A percentile compares a stretch with the other conserved stretches of the same genome.
phyloP scores from a whole-genome alignment of 371 early-diverging fungal genomes.

The Rhizopus delemar region DNA sequence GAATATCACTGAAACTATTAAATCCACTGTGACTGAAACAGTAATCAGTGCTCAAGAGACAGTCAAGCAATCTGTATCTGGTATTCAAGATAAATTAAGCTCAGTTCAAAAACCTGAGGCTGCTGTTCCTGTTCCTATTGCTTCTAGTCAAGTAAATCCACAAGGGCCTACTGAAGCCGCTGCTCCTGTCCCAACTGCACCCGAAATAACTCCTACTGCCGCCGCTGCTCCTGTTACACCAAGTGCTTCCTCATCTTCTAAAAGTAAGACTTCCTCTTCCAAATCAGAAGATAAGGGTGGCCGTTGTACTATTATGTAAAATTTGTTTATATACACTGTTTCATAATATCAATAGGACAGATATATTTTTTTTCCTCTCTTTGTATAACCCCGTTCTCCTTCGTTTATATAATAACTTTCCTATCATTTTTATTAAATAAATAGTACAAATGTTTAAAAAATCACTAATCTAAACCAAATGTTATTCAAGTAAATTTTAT shows the following conservation, averaged over 20 bases:
- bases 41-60: neutral
- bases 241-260: constrained; percentile 4
- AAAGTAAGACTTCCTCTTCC: constrained; percentile 11
- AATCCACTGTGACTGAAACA: neutral
- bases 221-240: constrained; percentile 11
- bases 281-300: constrained; percentile 19
- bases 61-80: constrained; percentile 3
- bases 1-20: neutral
- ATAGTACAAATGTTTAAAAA: too few relatives aligned
- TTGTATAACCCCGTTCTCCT: too few relatives aligned
- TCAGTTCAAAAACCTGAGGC: constrained; percentile 27
- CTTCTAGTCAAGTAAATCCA: constrained; percentile 14
- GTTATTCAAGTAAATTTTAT: too few relatives aligned
- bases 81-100: constrained; percentile 12
- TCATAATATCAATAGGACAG: too few relatives aligned
- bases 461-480: too few relatives aligned
- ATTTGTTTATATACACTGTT: too few relatives aligned
- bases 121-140: constrained; percentile 24
- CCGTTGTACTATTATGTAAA: constrained; percentile 34
- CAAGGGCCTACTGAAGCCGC: neutral
- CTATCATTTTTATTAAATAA: too few relatives aligned
- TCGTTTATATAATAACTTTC: too few relatives aligned
- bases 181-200: too few relatives aligned
- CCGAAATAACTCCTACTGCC: too few relatives aligned
- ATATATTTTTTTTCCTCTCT: too few relatives aligned